These are phyloP conservation scores for Pilasporangium apinafurcum DNA, from an alignment of 352 stramenopile species.

Conservation along the genomic window DNA sequence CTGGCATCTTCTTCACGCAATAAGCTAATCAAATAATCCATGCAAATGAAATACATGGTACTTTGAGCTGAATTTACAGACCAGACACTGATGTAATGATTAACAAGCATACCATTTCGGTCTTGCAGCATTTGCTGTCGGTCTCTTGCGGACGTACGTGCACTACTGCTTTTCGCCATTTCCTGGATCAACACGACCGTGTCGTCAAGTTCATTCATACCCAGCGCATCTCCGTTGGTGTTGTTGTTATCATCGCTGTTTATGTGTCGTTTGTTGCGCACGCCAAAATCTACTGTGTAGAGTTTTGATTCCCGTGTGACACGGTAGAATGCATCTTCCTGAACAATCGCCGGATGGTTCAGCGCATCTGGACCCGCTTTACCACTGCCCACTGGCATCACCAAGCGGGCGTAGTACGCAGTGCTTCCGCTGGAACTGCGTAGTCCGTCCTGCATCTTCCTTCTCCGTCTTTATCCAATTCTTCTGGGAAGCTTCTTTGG, in stretches of 20 bases:
- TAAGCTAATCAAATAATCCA: conserved; percentile 21
- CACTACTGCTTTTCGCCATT: conserved; percentile 33
- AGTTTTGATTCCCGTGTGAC: conserved; percentile 61
- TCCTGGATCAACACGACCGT: conserved; percentile 58
- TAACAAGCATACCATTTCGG: conserved; percentile 27
- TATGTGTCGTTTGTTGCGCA: conserved; percentile 6
- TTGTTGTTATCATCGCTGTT: conserved; percentile 5
- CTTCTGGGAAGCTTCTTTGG: no score
- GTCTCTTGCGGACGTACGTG: conserved; percentile 11
- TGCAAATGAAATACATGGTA: not conserved
- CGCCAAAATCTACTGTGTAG: conserved; percentile 51
- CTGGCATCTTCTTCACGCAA: conserved; percentile 73
- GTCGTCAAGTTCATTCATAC: conserved; percentile 32
- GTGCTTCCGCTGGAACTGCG: no score
- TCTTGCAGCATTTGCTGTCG: conserved; percentile 13
- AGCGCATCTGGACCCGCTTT: conserved; percentile 8
- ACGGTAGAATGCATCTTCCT: conserved; percentile 58
- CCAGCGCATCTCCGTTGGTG: conserved; percentile 2
- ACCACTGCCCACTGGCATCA: conserved; percentile 14
- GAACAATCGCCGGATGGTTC: conserved; percentile 25
- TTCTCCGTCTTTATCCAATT: no score
- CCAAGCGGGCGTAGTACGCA: conserved; percentile 32
- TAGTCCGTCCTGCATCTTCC: no score
- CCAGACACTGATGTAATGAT: no score
- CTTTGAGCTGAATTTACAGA: not conserved